Base-by-base conservation (phyloP, 768 basidiomycete genomes). In the Collybia sp. region DNA sequence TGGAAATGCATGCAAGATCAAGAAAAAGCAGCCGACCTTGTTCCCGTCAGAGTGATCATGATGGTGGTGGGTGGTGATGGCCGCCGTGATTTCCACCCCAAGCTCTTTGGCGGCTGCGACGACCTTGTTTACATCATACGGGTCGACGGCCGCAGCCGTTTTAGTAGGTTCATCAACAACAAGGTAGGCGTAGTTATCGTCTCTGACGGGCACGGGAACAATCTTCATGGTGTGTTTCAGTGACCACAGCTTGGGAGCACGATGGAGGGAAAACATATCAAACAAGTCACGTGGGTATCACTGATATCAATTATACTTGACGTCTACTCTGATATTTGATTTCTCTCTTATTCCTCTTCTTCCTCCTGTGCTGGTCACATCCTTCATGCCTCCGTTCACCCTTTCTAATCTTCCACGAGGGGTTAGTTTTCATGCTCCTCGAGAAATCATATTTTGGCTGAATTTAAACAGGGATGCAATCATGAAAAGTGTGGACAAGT, bases 51-150 rank as follows among this genome's bases (percentile, higher is more conserved):
- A 85, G 62, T 93, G 93, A 68, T 97, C 94, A 52, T 73, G 57
- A 63, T 96, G 94, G 63, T 93, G 91, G 65, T 96, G 95, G 2
- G 95, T 98, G 11, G 92, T 96, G 54, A 98, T 73, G 17, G 69
- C 76, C 34, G 87, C 83, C 31, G 88, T 72, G 46, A 93, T 74
- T 39, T 75, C 60, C 18, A 91, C 85, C 5, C 70, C 80, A 33
- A 79, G 75, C 9, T 68, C 64, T 36, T 80, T 65, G 2, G 88
- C 92, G 1, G 77, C 80, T 0, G 71, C 76, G 31, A 72, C 58
- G 2, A 93, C 80, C 58, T 83, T 88, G 37, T 73, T 59, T 0
- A 90, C 78, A 54, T 93, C 88, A 59, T 75, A 93, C 0, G 86
- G 82, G 61, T 93, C 92, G 48, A 94, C 76, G 0, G 80, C 86